Base-by-base conservation (phyloP, 2,329 filamentous ascomycete genomes). In the Sarocladium brachiariae region DNA sequence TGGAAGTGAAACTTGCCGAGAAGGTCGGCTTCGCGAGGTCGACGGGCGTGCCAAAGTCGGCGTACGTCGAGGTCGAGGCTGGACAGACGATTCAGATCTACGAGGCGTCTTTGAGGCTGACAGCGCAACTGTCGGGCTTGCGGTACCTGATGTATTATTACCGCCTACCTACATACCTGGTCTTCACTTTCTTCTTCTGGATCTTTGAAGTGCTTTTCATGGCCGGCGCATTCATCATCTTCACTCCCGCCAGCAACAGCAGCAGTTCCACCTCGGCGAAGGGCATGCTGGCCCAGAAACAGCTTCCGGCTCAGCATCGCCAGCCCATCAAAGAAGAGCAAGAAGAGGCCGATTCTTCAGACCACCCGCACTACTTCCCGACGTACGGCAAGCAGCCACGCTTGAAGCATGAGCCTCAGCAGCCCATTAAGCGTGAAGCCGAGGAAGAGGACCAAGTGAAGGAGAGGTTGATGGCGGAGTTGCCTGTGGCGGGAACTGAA, bases 111-210 rank as follows among this genome's bases (percentile, higher is more conserved):
- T 75, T 95, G 30, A 77, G 76, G 2, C 81, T 97, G 55, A 82
- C 78, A 24, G 91, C 92, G 4, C 78, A 82, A 50, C 82, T 96
- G 56, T 76, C 78, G 10, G 92, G 92, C 0, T 65, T 96, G 54
- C 74, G 86, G 46, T 93, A 87, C 81, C 60, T 91, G 51, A 95
- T 99, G 87, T 93, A 93, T 60, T 83, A 89, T 54, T 85, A 92
- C 69, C 81, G 86, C 11, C 61, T 93, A 31, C 65, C 81, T 2
- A 83, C 83, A 4, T 90, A 89, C 52, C 49, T 86, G 1, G 60
- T 84, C 1, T 86, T 90, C 59, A 87, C 84, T 0, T 66, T 72
- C 1, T 58, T 80, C 0, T 96, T 96, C 66, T 97, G 91, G 89
- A 63, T 71, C 1, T 80, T 81, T 11, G 89, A 92, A 61, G 75